Conservation (phyloP, 257 asterid species). For the Voacanga thouarsii region DNA sequence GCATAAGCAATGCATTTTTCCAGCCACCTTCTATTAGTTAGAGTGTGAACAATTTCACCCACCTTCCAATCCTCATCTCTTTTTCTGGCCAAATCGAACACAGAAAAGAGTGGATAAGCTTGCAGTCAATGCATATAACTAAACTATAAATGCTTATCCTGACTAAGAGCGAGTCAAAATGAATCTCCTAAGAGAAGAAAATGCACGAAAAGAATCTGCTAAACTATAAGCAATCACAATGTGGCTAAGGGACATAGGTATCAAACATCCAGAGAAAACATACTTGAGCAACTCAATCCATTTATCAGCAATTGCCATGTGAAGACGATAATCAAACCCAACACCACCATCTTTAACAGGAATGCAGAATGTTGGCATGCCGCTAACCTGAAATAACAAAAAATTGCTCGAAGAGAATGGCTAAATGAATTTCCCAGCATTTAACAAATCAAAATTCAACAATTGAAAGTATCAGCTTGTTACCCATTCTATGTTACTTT, state of each 20-base stretch:
- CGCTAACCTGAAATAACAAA: slow-evolving; percentile 72
- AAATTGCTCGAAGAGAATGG: slow-evolving; percentile 17
- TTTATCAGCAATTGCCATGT: slow-evolving; percentile 98
- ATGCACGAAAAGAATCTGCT: not conserved
- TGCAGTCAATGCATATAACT: not conserved
- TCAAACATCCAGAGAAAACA: slow-evolving; percentile 33
- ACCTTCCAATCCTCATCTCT: slow-evolving; percentile 96
- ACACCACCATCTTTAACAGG: slow-evolving; percentile 94
- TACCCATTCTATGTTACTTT: not conserved
- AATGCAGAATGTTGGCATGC: slow-evolving; percentile 93
- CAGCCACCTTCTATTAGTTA: slow-evolving; percentile 90
- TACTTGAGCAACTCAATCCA: slow-evolving; percentile 95
- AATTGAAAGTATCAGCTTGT: not conserved
- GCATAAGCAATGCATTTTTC: slow-evolving; percentile 92
- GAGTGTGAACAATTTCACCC: slow-evolving; percentile 83
- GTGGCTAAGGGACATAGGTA: slow-evolving; percentile 11
- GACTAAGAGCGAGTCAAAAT: not conserved
- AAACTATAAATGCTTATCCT: not conserved
- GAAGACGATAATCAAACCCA: slow-evolving; percentile 97
- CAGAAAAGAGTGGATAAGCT: slow-evolving; percentile 17
- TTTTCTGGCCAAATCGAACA: slow-evolving; percentile 50
- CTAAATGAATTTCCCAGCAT: slow-evolving; percentile 13
- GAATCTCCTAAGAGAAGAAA: not conserved
- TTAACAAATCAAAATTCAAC: not conserved
- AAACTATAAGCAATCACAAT: slow-evolving; percentile 7